Evolutionary conservation across 2,329 filamentous ascomycete species (phyloP), one percentile per base, ranked within the genome.

Genomic region (Uncinocarpus reesii): DNA sequence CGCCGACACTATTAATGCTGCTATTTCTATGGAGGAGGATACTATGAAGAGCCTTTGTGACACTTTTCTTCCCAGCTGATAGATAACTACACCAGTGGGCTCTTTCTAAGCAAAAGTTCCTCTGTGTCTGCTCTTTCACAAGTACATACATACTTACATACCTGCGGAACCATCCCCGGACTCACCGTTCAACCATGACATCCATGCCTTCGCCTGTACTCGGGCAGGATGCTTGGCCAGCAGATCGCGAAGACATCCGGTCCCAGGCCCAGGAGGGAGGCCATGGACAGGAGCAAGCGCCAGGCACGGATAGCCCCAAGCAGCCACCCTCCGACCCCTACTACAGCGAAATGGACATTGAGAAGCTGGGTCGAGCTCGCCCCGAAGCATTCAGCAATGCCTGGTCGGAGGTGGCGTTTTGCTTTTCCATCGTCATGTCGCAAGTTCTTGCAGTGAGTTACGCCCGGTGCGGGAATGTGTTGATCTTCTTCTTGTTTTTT

Each of bases 351-450:
- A 15, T 23, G n/a, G 52, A 54, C 42, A 66, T 84, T 40, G 78
- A 84, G 56, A 70, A 72, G 13, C 68, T 85, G 1, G 81, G 81
- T 40, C 73, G 80, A 47, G 71, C 80, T 57, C 71, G 81, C 3
- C 82, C 81, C 1, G 66, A 71, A 3, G 65, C 67, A 32, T 81
- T 85, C 58, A 60, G 62, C 7, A 72, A 70, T 1, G 59, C 66
- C 41, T 71, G 71, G 64, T 63, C 74, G n/a, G 82, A 85, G 57
- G 52, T 78, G 3, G 72, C 74, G 18, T 85, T 84, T 58, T 74
- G 79, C 58, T 75, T 78, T 55, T 77, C 77, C 0, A 69, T 83
- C 16, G 65, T 81, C 10, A 73, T 77, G 52, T 81, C 78, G 38
- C 80, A 82, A 66, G 74, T 82, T 52, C 71, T 83, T 57, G 71